Evolutionary conservation across 495 filamentous ascomycete genomes (phyloP), one percentile per base, ranked within the genome.

Genomic region (Talaromyces adpressus): DNA sequence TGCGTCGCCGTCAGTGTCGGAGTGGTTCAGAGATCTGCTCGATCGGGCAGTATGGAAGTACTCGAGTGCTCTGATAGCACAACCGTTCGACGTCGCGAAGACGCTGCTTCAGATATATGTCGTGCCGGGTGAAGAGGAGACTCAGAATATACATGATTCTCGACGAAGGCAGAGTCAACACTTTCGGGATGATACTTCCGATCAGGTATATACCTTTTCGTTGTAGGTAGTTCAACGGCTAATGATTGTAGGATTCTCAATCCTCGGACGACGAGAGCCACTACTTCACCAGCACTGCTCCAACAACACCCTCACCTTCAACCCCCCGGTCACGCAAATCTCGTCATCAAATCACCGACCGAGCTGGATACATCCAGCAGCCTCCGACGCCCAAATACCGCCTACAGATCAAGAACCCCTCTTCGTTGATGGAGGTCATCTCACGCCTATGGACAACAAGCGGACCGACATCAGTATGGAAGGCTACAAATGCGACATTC

Each of bases 41-140:
- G 90, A 97, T 70, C 86, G 91, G 68, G 85, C 92, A 57, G 65
- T 93, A 71, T 90, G 91, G 81, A 93, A 91, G 69, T 98, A 98
- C 73, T 86, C 84, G 32, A 87, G 86, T 64, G 84, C 94, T 18
- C 70, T 97, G 66, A 84, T 95, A 65, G 86, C 90, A n/a, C 94
- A 98, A 72, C 94, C 94, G 22, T 97, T 98, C 72, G 93, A 97
- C 75, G 92, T 97, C 62, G 91, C 93, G 68, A 98, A 97, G 84
- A 95, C 85, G 4, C 82, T 98, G 57, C 73, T 98, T 69, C 94
- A 98, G 76, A 87, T 91, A 47, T 86, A 88, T 70, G 74, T 83
- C 39, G 78, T 80, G 23, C 74, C 77, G 0, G 76, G 73, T 56
- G 67, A 72, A 58, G 66, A 68, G 12, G 69, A 76, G 59, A 73